Evolutionary conservation across 2,329 filamentous ascomycete genomes (phyloP), one percentile per base, ranked within the genome.

Genomic region (Fusarium paranaense): DNA sequence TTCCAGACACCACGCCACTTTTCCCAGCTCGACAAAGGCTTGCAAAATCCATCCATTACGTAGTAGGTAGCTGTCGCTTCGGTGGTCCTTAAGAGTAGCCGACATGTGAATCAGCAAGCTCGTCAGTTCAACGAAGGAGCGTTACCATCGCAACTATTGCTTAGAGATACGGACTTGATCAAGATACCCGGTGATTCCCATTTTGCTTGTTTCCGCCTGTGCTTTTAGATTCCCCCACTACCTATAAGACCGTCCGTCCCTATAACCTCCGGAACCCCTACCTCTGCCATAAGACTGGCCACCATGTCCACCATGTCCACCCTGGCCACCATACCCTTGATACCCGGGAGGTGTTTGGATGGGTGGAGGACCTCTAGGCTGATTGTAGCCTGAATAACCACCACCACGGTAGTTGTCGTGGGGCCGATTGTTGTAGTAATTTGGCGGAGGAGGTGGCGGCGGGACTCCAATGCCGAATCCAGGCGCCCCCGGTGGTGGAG

Each of bases 401-500:
- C 71, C 67, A 16, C 71, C 67, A 16, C 70, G 62, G 14, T 66
- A 65, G 33, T 68, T 69, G 20, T 74, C 69, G 14, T 72, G 70
- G 11, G 63, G 56, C 37, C 67, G 72, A n/a, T 66, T 64, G 33
- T 74, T 76, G 62, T 79, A 75, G 59, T 78, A 72, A 33, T 76
- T 67, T 18, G 67, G 42, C 47, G 77, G 67, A 32, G 80, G 80
- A 50, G 81, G 81, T 6, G 80, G 80, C 20, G 81, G 80, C 25
- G 80, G 80, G 13, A 80, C 74, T n/a, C 80, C 80, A n/a, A 81
- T 76, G 4, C 80, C 80, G 37, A 82, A 82, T 6, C 80, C 80
- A 16, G 79, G 75, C 5, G 73, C 78, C 10, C 81, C 81, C 47
- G 81, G 81, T 7, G 80, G 80, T 22, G 81, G 81, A 30, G 81